These are phyloP conservation scores for Linum trigynum DNA, from an alignment of 345 rosid species.

Conservation along the genomic window DNA sequence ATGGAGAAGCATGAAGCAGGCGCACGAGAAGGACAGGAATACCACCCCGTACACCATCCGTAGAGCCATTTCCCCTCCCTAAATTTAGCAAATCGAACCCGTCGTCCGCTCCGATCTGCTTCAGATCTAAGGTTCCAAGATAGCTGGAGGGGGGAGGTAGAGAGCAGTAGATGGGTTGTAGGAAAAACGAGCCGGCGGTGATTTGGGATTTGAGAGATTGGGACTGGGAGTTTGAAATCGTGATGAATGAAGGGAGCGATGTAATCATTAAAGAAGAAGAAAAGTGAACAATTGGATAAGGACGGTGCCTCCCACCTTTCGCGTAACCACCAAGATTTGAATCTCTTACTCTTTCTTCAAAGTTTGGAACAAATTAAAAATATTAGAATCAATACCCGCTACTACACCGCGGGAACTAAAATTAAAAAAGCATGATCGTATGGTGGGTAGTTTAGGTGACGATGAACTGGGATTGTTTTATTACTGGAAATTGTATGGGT, in stretches of 20 bases:
- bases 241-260: too few species aligned
- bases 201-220: not conserved
- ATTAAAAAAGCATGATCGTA: too few species aligned
- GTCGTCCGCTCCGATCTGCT: not conserved
- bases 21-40: slow-evolving; percentile 42
- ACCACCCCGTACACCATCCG: slow-evolving; percentile 36
- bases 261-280: not conserved
- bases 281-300: not conserved
- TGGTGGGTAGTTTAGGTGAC: too few species aligned
- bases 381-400: too few species aligned
- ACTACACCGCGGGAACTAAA: too few species aligned
- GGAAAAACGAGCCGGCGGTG: not conserved
- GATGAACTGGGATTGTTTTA: too few species aligned
- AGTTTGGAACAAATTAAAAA: too few species aligned
- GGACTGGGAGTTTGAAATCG: not conserved
- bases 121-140: not conserved
- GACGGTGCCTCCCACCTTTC: not conserved
- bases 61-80: slow-evolving; percentile 21
- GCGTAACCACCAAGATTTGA: not conserved
- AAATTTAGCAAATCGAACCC: not conserved
- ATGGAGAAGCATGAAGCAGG: slow-evolving; percentile 53
- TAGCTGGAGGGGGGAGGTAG: not conserved
- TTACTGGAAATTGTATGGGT: too few species aligned
- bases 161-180: not conserved
- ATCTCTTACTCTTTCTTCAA: not conserved